Evolutionary conservation across 257 asterid species (phyloP).

Genomic region (Fraxinus americana): DNA sequence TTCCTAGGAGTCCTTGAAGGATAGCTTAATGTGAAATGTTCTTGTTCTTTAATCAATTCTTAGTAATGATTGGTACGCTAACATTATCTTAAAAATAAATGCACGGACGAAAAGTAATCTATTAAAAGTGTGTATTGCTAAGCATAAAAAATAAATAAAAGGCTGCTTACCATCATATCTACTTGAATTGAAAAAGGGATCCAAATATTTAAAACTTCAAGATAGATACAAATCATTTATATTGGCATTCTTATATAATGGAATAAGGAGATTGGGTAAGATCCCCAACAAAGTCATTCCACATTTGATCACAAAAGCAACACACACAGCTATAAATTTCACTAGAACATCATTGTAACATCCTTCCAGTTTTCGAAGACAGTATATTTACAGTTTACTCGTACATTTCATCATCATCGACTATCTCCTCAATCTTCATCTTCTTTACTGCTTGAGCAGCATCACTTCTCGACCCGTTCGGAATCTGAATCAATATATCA

Average conservation of each 20-base stretch:
- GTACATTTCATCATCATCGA: conserved; percentile 67
- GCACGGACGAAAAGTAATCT: too few species aligned
- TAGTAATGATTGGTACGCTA: too few species aligned
- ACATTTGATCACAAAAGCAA: background rate
- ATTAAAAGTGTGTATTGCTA: too few species aligned
- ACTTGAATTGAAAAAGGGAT: too few species aligned
- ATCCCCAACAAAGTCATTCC: background rate
- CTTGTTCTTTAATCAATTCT: too few species aligned
- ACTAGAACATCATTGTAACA: background rate
- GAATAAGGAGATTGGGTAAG: background rate
- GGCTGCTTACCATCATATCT: too few species aligned
- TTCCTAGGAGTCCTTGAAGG: too few species aligned
- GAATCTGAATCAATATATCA: conserved; percentile 72
- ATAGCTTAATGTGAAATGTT: too few species aligned
- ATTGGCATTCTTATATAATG: background rate
- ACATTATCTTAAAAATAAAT: too few species aligned
- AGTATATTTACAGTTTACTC: conserved; percentile 24
- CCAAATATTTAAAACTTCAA: background rate
- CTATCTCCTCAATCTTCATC: conserved; percentile 76
- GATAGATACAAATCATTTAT: background rate
- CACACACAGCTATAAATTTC: background rate
- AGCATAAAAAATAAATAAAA: too few species aligned
- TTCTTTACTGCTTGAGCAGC: conserved; percentile 83
- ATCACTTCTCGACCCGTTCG: conserved; percentile 40
- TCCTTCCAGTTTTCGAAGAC: background rate